Evolutionary conservation across 345 rosid species (phyloP).

Genomic region (Moringa oleifera): DNA sequence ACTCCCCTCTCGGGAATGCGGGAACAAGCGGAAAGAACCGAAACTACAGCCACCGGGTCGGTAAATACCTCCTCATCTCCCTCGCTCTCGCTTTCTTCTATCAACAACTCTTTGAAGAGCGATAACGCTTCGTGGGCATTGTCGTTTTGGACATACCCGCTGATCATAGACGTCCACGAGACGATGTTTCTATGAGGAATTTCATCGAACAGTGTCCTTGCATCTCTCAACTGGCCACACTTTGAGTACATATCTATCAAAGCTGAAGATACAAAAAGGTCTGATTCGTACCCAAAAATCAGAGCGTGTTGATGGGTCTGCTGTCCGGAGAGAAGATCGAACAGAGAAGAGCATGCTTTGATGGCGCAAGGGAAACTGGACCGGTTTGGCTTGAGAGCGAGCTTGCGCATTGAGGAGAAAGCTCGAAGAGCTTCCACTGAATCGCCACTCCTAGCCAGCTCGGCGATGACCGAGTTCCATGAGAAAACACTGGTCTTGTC

Average conservation of each 20-base stretch:
- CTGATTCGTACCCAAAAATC: conserved; percentile 57
- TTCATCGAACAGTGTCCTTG: conserved; percentile 68
- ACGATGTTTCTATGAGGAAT: conserved; percentile 65
- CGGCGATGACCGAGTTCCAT: conserved; percentile 90
- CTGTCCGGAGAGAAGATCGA: conserved; percentile 60
- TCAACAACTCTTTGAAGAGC: conserved; percentile 62
- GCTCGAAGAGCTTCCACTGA: conserved; percentile 71
- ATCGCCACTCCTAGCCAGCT: conserved; percentile 75
- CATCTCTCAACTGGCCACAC: conserved; percentile 55
- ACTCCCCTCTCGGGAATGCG: conserved; percentile 38
- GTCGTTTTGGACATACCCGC: conserved; percentile 65
- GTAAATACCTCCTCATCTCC: conserved; percentile 26
- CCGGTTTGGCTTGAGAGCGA: conserved; percentile 63
- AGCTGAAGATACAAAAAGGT: conserved; percentile 74
- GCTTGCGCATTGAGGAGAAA: conserved; percentile 74
- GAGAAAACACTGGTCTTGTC: conserved; percentile 62
- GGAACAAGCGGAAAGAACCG: conserved; percentile 79
- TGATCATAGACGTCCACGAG: conserved; percentile 81
- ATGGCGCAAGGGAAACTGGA: conserved; percentile 79
- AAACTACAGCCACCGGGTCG: conserved; percentile 60
- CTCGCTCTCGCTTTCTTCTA: conserved; percentile 36
- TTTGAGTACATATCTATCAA: conserved; percentile 67
- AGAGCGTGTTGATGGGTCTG: conserved; percentile 86
- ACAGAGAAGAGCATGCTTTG: conserved; percentile 78
- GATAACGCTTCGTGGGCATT: conserved; percentile 44